A percentile compares a stretch with the other conserved stretches of the same genome.
phyloP scores from a whole-genome alignment of 1,139 yeast species.

The Hansenula sp. region DNA sequence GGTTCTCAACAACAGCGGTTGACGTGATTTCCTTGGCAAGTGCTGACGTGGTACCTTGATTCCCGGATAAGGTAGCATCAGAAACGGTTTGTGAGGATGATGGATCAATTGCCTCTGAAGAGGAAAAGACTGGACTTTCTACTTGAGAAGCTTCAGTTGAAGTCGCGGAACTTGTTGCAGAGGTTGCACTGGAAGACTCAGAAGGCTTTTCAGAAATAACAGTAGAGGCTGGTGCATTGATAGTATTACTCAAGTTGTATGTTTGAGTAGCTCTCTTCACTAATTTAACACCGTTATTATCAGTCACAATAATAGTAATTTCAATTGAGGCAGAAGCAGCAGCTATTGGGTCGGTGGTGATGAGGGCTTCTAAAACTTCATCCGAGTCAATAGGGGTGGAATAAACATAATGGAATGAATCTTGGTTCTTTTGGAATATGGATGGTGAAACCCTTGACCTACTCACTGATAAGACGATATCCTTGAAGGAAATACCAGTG shows the following conservation, averaged over 20 bases:
- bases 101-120: background rate
- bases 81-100: background rate
- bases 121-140: background rate
- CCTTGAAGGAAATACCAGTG: background rate
- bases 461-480: background rate
- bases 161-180: background rate
- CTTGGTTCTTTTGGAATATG: background rate
- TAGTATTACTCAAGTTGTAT: conserved; percentile 1
- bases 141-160: background rate
- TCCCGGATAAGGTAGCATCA: background rate
- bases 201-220: background rate
- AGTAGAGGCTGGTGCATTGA: background rate
- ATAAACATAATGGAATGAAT: conserved; percentile 2
- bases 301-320: background rate
- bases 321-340: background rate
- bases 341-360: background rate
- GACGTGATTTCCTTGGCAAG: background rate
- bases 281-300: background rate
- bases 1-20: background rate
- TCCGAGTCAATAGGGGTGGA: background rate
- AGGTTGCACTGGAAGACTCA: background rate
- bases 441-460: conserved; percentile 1
- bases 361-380: background rate
- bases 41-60: background rate
- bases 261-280: conserved; percentile 4